Percentiles rank a stretch among this genome's conserved stretches.
Conservation (phyloP, 768 basidiomycete genomes). For the Podaxis rugospora region DNA sequence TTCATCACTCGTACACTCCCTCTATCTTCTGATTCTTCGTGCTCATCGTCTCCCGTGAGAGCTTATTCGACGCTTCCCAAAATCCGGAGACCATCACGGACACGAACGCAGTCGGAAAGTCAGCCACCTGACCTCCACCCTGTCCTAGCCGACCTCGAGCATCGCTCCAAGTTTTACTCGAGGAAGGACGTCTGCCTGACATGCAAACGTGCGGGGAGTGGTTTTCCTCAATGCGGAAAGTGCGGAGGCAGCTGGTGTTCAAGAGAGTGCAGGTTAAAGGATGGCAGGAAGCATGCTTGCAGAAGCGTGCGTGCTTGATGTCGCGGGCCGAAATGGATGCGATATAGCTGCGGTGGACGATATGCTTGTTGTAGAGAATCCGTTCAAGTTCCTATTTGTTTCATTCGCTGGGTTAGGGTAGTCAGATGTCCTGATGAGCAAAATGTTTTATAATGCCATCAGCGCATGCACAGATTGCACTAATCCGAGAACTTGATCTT, state of each 20-base stretch:
- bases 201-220: conserved; percentile 47
- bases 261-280: conserved; percentile 50
- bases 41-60: conserved; percentile 13
- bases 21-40: conserved; percentile 11
- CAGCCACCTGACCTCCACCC: conserved; percentile 31
- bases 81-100: conserved; percentile 13
- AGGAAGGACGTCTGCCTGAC: conserved; percentile 39
- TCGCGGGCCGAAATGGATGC: neutral
- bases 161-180: conserved; percentile 44
- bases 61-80: conserved; percentile 16
- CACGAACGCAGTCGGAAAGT: neutral
- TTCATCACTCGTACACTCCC: conserved; percentile 19
- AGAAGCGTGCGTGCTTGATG: neutral
- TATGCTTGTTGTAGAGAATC: neutral
- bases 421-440: neutral
- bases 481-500: conserved; percentile 68
- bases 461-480: neutral
- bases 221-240: conserved; percentile 59
- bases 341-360: neutral
- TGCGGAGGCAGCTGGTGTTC: conserved; percentile 65
- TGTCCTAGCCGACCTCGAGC: conserved; percentile 47
- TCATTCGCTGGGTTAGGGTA: neutral
- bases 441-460: neutral
- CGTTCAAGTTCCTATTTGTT: neutral
- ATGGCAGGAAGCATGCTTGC: conserved; percentile 50